A percentile compares a stretch with the other conserved stretches of the same genome.
phyloP scores from a whole-genome alignment of 2,329 filamentous ascomycete species.

The Epichloe bromicola region DNA sequence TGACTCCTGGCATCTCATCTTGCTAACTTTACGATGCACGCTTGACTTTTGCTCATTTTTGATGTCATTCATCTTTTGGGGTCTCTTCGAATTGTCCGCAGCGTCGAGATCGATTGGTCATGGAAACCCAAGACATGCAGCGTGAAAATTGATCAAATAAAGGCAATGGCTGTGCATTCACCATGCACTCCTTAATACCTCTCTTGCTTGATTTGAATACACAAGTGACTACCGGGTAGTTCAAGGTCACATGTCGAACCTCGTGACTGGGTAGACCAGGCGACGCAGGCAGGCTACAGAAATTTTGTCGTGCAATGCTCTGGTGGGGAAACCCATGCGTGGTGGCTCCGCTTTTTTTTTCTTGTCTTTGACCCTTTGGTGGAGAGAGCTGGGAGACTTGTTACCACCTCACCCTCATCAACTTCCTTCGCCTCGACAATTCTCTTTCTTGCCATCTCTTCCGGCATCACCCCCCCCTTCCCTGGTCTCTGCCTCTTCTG shows the following conservation, averaged over 20 bases:
- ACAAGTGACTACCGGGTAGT: neutral
- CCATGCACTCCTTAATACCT: too few relatives aligned
- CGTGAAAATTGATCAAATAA: too few relatives aligned
- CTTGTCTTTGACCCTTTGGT: slow-evolving; percentile 13
- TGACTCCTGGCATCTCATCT: too few relatives aligned
- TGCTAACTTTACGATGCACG: too few relatives aligned
- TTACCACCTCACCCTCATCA: slow-evolving; percentile 28
- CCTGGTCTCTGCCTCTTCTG: slow-evolving; percentile 24
- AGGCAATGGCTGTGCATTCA: too few relatives aligned
- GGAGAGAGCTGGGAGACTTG: slow-evolving; percentile 26
- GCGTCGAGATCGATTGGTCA: too few relatives aligned
- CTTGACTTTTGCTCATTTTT: too few relatives aligned
- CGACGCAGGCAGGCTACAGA: neutral
- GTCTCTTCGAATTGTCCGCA: too few relatives aligned
- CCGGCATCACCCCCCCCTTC: slow-evolving; percentile 11
- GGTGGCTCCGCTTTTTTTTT: slow-evolving; percentile 2
- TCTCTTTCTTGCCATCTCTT: slow-evolving; percentile 12
- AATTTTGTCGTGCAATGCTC: neutral
- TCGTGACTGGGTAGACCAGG: neutral
- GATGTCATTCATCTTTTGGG: too few relatives aligned
- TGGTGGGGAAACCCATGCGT: neutral
- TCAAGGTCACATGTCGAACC: neutral
- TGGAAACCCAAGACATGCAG: too few relatives aligned
- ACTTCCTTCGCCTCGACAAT: slow-evolving; percentile 13
- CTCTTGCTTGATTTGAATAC: neutral